Evolutionary conservation across 495 filamentous ascomycete species (phyloP).

Genomic region (Aspergillus hancockii): DNA sequence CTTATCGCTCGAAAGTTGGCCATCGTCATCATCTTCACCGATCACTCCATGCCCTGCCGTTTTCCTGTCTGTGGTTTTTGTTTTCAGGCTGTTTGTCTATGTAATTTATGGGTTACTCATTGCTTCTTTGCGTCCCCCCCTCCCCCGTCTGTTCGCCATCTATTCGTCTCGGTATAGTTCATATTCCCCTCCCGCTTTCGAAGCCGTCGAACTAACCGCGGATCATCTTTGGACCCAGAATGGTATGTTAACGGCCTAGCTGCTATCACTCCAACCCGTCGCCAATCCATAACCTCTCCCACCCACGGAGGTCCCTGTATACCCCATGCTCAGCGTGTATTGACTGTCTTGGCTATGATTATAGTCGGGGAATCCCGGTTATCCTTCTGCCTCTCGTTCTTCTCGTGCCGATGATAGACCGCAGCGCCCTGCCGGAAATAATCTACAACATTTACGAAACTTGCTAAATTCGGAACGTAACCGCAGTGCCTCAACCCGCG

Average conservation of each 20-base stretch:
- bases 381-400: conserved; percentile 49
- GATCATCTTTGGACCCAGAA: conserved; percentile 10
- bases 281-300: background rate
- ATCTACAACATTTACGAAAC: conserved; percentile 43
- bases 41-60: conserved; percentile 1
- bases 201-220: conserved; percentile 12
- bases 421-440: conserved; percentile 18
- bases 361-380: conserved; percentile 63
- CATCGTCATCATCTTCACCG: conserved; percentile 10
- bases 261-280: background rate
- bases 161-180: conserved; percentile 11
- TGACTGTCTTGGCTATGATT: conserved; percentile 19
- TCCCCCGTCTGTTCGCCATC: background rate
- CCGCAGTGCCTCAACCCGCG: conserved; percentile 39
- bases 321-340: conserved; percentile 7
- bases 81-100: background rate
- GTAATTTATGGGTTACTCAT: background rate
- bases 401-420: conserved; percentile 24
- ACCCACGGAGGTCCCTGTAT: background rate
- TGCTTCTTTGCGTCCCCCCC: background rate
- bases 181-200: conserved; percentile 7
- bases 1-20: conserved; percentile 12
- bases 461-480: conserved; percentile 39
- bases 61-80: background rate
- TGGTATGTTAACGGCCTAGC: conserved; percentile 17